Evolutionary conservation across 306 rosid species (phyloP).

Genomic region (Bauhinia variegata): DNA sequence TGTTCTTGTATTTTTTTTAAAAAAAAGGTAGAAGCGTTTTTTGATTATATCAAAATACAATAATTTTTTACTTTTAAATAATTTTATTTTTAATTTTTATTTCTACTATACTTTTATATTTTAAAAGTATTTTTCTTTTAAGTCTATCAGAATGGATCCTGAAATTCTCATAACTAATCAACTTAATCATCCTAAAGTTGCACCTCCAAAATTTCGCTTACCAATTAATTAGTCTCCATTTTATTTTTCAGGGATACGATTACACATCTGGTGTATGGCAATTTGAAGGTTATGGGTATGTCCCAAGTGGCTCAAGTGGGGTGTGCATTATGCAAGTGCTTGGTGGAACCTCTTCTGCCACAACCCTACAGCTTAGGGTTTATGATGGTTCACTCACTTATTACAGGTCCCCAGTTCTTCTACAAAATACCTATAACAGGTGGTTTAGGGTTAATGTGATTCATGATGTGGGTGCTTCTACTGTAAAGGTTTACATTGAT

Average conservation of each 20-base stretch:
- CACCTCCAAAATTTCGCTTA: no score
- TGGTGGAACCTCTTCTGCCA: conserved; percentile 36
- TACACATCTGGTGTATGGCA: conserved; percentile 54
- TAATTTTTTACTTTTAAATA: no score
- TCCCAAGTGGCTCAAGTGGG: conserved; percentile 34
- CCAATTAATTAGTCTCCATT: no score
- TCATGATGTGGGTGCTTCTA: conserved; percentile 37
- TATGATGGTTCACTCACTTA: conserved; percentile 38
- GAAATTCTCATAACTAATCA: no score
- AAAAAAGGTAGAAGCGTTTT: no score
- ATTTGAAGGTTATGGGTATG: conserved; percentile 50
- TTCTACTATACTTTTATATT: no score
- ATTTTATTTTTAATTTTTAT: no score
- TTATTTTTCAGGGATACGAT: conserved; percentile 42
- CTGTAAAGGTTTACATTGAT: conserved; percentile 33
- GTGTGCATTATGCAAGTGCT: conserved; percentile 47
- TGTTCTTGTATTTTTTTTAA: no score
- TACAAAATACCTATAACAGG: conserved; percentile 12
- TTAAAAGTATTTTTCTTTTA: no score
- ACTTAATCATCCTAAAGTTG: no score
- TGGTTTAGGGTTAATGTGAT: conserved; percentile 42
- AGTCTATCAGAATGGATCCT: no score
- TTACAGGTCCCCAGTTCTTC: conserved; percentile 23
- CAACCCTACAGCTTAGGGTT: conserved; percentile 37
- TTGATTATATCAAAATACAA: no score